Base-by-base conservation (phyloP, 2,329 filamentous ascomycete species). In the Erysiphe pulchra region DNA sequence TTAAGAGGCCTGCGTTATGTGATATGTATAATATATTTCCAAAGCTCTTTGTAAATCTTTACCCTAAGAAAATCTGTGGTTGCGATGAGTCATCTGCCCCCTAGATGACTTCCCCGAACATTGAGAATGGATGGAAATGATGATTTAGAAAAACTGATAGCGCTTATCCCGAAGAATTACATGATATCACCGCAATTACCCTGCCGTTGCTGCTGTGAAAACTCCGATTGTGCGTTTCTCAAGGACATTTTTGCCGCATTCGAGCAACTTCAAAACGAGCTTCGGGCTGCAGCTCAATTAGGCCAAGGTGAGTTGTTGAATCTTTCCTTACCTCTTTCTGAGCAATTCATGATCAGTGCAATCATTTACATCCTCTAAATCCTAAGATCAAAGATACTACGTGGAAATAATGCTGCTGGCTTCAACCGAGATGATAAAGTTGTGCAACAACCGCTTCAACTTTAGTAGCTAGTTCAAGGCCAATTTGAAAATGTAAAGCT, bases 251-350 rank as follows among this genome's bases (percentile, higher is more conserved):
- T 76, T 60, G 69, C 71, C 41, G 69, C 84, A 50, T 68, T 95
- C 42, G 77, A 83, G 54, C 78, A 73, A 49, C 70, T 95, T 51
- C 87, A 95, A 63, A 80, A 78, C 55, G 83, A 94, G 63, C 80
- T 94, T 46, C 76, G 77, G 55, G 83, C 75, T 45, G 90, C 90
- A 37, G 90, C 85, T 43, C 72, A 80, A 59, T 71, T 94, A 55
- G 90, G 90, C 52, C 82, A 94, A 80, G 87, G 44, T 45, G 32
- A 41, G 40, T 42, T 31, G 45, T 18, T 30, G 42, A 39, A 2
- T 12, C 11, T 12, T 34, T 9, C 11, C 10, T 34, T 34, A 34
- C 32, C 14, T 33, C 11, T 34, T n/a, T 12, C 10, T 12, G 4
- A 12, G 14, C 3, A 12, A n/a, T n/a, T n/a, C 32, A 34, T 4